Conservation (phyloP, 345 rosid species). For the Citrus trifoliata region DNA sequence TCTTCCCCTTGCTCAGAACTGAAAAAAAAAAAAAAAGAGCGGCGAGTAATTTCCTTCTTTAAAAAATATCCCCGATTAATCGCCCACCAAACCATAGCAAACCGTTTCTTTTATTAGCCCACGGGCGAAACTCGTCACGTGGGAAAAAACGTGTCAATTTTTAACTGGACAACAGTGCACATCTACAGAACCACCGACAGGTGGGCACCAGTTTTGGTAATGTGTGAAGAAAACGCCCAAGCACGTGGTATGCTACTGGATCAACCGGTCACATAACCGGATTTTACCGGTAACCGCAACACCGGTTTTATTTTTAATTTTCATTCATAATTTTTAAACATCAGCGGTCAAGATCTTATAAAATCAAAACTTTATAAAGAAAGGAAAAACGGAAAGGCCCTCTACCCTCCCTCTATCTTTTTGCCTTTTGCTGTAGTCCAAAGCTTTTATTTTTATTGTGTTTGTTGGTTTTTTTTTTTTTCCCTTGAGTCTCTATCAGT, state of each 20-base stretch:
- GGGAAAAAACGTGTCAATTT: slow-evolving; percentile 4
- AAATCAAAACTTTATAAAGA: not conserved
- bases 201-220: slow-evolving; percentile 7
- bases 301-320: not conserved
- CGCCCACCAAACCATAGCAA: not conserved
- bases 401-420: not conserved
- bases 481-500: not conserved
- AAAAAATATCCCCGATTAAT: not conserved
- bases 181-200: slow-evolving; percentile 16
- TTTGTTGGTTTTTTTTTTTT: not conserved
- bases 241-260: slow-evolving; percentile 59
- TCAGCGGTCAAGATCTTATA: slow-evolving; percentile 35
- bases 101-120: not conserved
- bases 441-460: slow-evolving; percentile 11
- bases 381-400: not conserved
- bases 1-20: not conserved
- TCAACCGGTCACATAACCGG: slow-evolving; percentile 30
- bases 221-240: slow-evolving; percentile 6
- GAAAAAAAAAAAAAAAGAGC: not conserved
- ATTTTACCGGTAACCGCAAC: slow-evolving; percentile 28
- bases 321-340: not conserved
- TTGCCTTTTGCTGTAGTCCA: slow-evolving; percentile 10
- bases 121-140: slow-evolving; percentile 12
- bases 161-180: not conserved
- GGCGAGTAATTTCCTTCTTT: not conserved